Percentiles rank a stretch among this genome's conserved stretches.
These are phyloP conservation scores for Scenedesmus sp. DNA, from an alignment of 163 green algal species.

Conservation along the genomic window DNA sequence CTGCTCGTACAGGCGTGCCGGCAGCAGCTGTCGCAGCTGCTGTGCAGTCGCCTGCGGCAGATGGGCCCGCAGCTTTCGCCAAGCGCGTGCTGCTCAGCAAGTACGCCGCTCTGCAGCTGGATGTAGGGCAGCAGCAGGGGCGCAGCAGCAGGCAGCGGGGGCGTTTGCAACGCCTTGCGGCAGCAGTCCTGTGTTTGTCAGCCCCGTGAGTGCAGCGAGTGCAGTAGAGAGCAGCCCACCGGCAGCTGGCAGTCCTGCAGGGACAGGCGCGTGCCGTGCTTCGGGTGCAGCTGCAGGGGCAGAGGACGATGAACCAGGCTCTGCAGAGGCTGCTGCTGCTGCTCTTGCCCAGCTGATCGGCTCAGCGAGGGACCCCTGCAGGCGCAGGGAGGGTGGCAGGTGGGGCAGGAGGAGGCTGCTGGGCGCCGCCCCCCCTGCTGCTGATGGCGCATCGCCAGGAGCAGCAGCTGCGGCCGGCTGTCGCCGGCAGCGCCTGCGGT, in stretches of 20 bases:
- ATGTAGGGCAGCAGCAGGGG: not conserved
- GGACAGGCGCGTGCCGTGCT: not conserved
- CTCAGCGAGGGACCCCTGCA: not conserved
- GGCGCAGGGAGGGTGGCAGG: conserved; percentile 9
- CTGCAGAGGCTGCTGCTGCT: not conserved
- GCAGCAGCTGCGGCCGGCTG: too few species aligned
- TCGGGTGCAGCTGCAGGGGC: too few species aligned
- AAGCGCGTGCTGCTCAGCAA: not conserved
- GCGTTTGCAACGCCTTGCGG: not conserved
- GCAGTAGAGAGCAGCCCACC: not conserved
- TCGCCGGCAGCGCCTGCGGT: too few species aligned
- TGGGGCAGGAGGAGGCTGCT: not conserved
- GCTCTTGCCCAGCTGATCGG: not conserved
- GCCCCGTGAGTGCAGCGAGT: not conserved
- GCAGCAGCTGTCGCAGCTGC: not conserved
- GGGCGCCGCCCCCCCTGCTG: not conserved
- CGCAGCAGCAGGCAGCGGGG: too few species aligned
- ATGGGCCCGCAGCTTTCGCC: not conserved
- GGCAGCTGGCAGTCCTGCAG: not conserved
- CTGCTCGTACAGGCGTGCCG: not conserved
- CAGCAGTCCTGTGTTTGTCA: not conserved
- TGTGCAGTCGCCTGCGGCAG: not conserved
- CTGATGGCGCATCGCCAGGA: not conserved
- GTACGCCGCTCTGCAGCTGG: not conserved
- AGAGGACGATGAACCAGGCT: not conserved